These are phyloP conservation scores for Aspergillus fumigatus DNA, from an alignment of 2,329 filamentous ascomycete genomes.

Conservation along the genomic window DNA sequence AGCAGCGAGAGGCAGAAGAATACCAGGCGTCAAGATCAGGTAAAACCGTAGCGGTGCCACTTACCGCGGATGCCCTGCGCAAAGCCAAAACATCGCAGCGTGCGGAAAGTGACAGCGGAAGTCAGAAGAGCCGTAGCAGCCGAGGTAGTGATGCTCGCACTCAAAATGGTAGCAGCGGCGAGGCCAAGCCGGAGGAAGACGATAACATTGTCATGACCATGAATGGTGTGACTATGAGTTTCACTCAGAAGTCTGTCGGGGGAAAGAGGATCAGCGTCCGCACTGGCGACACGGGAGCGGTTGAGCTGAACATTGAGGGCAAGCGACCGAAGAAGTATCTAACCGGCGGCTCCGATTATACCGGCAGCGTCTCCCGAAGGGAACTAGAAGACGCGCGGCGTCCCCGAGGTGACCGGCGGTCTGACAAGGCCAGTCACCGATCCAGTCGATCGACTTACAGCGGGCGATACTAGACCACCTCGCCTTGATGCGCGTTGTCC, in stretches of 20 bases:
- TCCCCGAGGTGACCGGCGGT: conserved; percentile 30
- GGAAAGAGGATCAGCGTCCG: conserved; percentile 38
- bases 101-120: conserved; percentile 36
- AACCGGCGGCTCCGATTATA: conserved; percentile 31
- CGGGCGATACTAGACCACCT: conserved; percentile 15
- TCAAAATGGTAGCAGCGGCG: conserved; percentile 28
- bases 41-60: conserved; percentile 21
- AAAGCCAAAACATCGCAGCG: conserved; percentile 28
- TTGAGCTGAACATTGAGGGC: conserved; percentile 38
- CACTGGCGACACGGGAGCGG: conserved; percentile 33
- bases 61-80: conserved; percentile 32
- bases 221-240: conserved; percentile 38
- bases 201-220: conserved; percentile 38
- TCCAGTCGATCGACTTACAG: conserved; percentile 37
- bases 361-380: conserved; percentile 25
- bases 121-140: conserved; percentile 40
- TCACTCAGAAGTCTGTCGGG: conserved; percentile 32
- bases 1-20: conserved; percentile 34
- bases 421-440: conserved; percentile 34
- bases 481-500: neutral
- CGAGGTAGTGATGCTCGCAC: conserved; percentile 35
- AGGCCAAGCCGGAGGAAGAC: conserved; percentile 32
- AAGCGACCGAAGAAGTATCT: conserved; percentile 36
- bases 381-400: conserved; percentile 32
- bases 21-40: conserved; percentile 36